A percentile compares a stretch with the other conserved stretches of the same genome.
phyloP scores from a whole-genome alignment of 1,139 yeast genomes.

The Protomyces pachydermus region DNA sequence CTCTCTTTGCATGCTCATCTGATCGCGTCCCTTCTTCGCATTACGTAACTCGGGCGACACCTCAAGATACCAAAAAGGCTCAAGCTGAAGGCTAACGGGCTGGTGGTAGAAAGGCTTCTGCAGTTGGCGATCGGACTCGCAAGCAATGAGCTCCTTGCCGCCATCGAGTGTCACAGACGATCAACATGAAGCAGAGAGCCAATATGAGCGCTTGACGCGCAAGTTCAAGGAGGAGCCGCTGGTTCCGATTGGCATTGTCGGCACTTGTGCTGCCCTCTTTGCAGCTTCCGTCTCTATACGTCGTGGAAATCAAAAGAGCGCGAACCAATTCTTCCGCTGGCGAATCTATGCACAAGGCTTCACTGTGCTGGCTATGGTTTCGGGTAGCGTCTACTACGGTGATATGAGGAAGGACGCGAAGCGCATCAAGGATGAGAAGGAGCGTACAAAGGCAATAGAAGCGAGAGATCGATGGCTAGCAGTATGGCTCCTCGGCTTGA shows the following conservation, averaged over 20 bases:
- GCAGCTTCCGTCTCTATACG: constrained; percentile 28
- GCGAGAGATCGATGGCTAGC: constrained; percentile 25
- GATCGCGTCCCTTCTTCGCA: too few species aligned
- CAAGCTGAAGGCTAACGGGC: too few species aligned
- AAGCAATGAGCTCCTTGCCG: neutral
- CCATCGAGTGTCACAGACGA: constrained; percentile 11
- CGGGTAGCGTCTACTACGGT: constrained; percentile 29
- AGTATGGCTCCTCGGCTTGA: neutral
- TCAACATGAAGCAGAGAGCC: constrained; percentile 7
- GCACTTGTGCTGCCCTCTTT: constrained; percentile 27
- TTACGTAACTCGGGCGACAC: too few species aligned
- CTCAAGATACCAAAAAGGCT: too few species aligned
- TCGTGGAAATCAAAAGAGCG: constrained; percentile 12
- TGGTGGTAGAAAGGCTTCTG: too few species aligned
- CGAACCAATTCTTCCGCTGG: constrained; percentile 27
- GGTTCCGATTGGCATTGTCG: constrained; percentile 27
- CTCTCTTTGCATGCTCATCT: too few species aligned
- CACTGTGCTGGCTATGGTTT: constrained; percentile 26
- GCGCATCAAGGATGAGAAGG: constrained; percentile 8
- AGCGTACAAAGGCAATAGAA: constrained; percentile 11
- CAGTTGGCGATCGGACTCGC: too few species aligned
- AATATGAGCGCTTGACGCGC: constrained; percentile 16
- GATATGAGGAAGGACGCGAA: constrained; percentile 10
- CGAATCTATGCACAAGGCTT: constrained; percentile 29
- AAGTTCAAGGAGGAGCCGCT: constrained; percentile 26